A percentile compares a stretch with the other conserved stretches of the same genome.
These are phyloP conservation scores for Cadophora sp. DNA, from an alignment of 2,329 filamentous ascomycete genomes.

Conservation along the genomic window DNA sequence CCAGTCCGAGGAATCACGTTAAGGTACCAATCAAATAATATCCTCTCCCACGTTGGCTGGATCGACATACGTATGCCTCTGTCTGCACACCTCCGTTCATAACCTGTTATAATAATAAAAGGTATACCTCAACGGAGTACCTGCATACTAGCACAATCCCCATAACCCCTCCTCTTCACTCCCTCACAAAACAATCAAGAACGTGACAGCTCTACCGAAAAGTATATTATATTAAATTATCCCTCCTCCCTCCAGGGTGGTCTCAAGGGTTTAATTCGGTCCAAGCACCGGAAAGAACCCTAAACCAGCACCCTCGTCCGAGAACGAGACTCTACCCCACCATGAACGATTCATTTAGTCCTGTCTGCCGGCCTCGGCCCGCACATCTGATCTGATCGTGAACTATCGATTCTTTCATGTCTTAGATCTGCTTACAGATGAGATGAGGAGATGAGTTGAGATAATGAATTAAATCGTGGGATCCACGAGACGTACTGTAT, in stretches of 20 bases:
- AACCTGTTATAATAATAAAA: too few species aligned
- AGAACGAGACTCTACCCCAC: background rate
- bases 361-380: conserved; percentile 5
- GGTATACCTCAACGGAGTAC: too few species aligned
- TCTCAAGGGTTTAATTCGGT: too few species aligned
- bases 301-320: background rate
- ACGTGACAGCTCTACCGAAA: background rate
- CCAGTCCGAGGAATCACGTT: too few species aligned
- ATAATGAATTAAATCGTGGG: too few species aligned
- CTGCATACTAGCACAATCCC: too few species aligned
- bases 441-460: too few species aligned
- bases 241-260: background rate
- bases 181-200: conserved; percentile 5
- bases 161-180: background rate
- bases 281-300: background rate
- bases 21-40: background rate
- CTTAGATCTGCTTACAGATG: background rate
- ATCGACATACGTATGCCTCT: too few species aligned
- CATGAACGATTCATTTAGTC: background rate
- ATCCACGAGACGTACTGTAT: too few species aligned
- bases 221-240: conserved; percentile 5
- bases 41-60: background rate
- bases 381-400: background rate
- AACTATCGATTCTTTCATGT: conserved; percentile 3
- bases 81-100: too few species aligned